Base-by-base conservation (phyloP, 140 eudicot genomes). In the Stevia rebaudiana region DNA sequence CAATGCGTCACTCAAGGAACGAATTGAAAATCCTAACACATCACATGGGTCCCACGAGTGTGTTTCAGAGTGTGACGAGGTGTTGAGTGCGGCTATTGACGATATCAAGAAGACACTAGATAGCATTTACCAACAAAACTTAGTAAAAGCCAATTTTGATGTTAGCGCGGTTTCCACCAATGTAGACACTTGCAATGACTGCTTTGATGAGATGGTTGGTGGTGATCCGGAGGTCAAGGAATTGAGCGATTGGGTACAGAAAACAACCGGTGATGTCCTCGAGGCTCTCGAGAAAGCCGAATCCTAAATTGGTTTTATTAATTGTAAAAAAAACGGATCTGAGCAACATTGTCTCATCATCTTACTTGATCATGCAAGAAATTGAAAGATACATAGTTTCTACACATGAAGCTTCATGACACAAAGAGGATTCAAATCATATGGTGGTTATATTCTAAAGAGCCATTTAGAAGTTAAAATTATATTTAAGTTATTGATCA, bases 121-220 rank as follows among this genome's bases (percentile, higher is more conserved):
- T 6, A 80, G 79, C 65, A 9, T 81, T 15, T 24, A 47, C 0
- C 39, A 62, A 25, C 61, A 61, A 18, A 53, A 77, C 68, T 67
- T 77, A 11, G 31, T 39, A 44, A 77, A 70, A 70, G 86, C 80
- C 5, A 78, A 61, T 65, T 60, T 78, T 23, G 86, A 81, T 63
- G 42, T 81, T 53, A 70, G 76, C 24, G 71, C 86, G 1, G 74
- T 78, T 25, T 51, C 78, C 16, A 61, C 80, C 15, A 78, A 81
- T 57, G 73, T 81, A 2, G 86, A 77, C 55, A 81, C 86, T 5
- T 81, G 86, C 40, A 63, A 18, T 11, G 73, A 74, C 43, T 81
- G 83, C 56, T 81, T 69, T 37, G 39, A 41, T 0, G 86, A 78
- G 77, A 74, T 42, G 74, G 46, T 50, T 18, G 83, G 83, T 10